Evolutionary conservation across 176 grass and related monocot genomes (phyloP).

Genomic region (Cocos nucifera): DNA sequence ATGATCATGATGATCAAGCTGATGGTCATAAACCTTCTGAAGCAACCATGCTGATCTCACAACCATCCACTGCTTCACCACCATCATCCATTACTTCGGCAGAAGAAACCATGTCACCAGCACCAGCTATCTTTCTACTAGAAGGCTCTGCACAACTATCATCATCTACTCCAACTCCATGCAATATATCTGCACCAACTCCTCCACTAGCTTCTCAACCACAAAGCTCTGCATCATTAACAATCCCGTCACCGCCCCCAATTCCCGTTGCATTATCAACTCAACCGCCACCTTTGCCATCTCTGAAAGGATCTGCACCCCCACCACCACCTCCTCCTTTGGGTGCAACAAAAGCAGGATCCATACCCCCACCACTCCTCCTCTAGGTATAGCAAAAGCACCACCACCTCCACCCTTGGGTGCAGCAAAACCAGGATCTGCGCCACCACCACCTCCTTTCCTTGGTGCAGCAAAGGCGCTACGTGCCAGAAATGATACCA

Average conservation of each 20-base stretch:
- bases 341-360: no score
- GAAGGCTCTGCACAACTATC: not conserved
- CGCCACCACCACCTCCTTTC: constrained; percentile 30
- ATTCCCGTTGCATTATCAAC: not conserved
- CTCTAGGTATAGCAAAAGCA: no score
- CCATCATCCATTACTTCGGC: constrained; percentile 1
- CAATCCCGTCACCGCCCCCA: not conserved
- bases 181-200: not conserved
- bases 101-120: not conserved
- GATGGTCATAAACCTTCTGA: not conserved
- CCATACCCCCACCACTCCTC: not conserved
- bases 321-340: not conserved
- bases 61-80: not conserved
- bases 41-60: not conserved
- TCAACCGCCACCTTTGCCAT: no score
- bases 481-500: constrained; percentile 19
- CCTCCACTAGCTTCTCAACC: not conserved
- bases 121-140: not conserved
- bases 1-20: not conserved
- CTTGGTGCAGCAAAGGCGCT: constrained; percentile 20
- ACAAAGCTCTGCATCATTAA: no score
- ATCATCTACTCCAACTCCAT: not conserved
- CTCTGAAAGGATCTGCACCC: not conserved
- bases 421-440: constrained; percentile 9
- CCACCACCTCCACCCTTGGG: not conserved